phyloP scores from a whole-genome alignment of 2,329 filamentous ascomycete species.

The Botrytis fabae region DNA sequence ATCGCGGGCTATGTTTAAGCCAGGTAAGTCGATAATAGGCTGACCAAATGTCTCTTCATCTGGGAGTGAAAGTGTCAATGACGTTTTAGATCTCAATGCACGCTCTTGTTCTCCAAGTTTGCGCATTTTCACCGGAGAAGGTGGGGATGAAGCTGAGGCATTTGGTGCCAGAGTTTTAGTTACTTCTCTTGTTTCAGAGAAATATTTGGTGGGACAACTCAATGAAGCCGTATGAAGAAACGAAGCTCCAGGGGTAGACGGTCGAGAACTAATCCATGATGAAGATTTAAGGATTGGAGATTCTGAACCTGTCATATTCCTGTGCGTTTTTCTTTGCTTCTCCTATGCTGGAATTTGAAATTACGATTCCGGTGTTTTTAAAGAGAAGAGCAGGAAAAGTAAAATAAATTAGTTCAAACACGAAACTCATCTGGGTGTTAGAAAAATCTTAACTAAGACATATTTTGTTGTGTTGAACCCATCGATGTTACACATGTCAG shows the following conservation, averaged over 20 bases:
- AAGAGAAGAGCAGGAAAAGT: background rate
- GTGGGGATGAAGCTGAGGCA: background rate
- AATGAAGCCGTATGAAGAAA: conserved; percentile 5
- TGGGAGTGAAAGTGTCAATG: conserved; percentile 15
- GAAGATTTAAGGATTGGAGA: background rate
- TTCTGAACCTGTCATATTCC: background rate
- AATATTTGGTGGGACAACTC: background rate
- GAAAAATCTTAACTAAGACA: background rate
- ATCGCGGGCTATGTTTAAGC: background rate
- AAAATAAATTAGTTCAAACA: background rate
- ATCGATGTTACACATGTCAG: background rate
- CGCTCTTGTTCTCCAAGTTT: background rate
- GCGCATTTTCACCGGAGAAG: background rate
- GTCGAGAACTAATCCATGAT: background rate
- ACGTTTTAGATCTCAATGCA: conserved; percentile 5
- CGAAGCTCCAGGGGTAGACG: conserved; percentile 8
- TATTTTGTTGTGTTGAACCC: background rate
- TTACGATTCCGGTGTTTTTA: background rate
- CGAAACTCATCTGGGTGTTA: background rate
- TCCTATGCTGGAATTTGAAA: background rate
- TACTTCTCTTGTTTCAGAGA: background rate
- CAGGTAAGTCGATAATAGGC: conserved; percentile 17
- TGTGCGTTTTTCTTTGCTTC: background rate
- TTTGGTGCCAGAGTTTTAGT: background rate
- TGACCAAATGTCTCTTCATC: conserved; percentile 20